phyloP scores from a whole-genome alignment of 2,329 filamentous ascomycete species.

The Cladosporium sp. region DNA sequence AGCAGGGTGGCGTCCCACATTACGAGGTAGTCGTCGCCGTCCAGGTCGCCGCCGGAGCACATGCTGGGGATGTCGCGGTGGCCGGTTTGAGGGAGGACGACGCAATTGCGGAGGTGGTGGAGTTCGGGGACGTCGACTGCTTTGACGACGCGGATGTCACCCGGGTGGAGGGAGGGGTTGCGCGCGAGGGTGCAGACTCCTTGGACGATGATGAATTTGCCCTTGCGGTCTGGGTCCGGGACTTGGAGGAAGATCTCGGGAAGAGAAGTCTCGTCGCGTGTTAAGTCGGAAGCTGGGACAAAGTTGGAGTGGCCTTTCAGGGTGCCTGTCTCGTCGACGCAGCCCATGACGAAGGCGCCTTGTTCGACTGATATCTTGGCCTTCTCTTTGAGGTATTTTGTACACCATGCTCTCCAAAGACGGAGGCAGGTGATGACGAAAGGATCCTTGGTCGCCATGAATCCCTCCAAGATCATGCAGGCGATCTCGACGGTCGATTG shows the following conservation, averaged over 20 bases:
- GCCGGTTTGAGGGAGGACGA: constrained; percentile 78
- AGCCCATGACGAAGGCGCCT: constrained; percentile 82
- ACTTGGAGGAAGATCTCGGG: constrained; percentile 90
- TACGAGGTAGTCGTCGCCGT: constrained; percentile 92
- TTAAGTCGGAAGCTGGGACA: constrained; percentile 30
- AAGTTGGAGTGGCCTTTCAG: constrained; percentile 64
- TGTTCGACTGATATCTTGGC: constrained; percentile 75
- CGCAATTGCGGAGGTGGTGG: constrained; percentile 71
- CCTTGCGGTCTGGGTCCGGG: constrained; percentile 45
- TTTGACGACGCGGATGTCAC: constrained; percentile 80
- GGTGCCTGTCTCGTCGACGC: constrained; percentile 74
- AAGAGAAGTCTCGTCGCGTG: constrained; percentile 47
- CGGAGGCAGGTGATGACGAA: constrained; percentile 74
- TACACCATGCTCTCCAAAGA: constrained; percentile 82
- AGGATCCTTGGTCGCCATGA: constrained; percentile 68
- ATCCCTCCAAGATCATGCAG: constrained; percentile 70
- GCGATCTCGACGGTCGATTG: constrained; percentile 69
- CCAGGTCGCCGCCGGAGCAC: constrained; percentile 92
- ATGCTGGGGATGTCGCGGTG: constrained; percentile 84
- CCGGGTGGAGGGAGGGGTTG: constrained; percentile 89
- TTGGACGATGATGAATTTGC: constrained; percentile 58
- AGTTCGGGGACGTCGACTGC: constrained; percentile 72
- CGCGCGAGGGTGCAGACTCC: constrained; percentile 79
- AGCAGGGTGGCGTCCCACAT: constrained; percentile 80
- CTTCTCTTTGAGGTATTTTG: constrained; percentile 89